phyloP scores from a whole-genome alignment of 345 rosid genomes.

The Aethionema arabicum region DNA sequence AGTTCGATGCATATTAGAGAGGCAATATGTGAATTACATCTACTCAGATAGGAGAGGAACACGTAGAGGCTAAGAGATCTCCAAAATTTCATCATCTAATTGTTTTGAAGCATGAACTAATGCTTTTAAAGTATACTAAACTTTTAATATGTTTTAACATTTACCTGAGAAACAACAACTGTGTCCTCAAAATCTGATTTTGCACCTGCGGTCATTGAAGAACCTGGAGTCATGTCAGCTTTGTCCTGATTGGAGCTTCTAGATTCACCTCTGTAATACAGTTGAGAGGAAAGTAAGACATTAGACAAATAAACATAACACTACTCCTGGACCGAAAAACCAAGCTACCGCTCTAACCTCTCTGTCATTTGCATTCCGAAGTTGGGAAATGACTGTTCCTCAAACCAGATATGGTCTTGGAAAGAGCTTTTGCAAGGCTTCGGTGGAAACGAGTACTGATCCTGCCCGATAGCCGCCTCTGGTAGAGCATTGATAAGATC shows the following conservation, averaged over 20 bases:
- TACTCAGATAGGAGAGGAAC: neutral
- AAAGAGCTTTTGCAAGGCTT: constrained; percentile 45
- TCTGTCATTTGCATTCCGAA: constrained; percentile 56
- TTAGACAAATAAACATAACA: constrained; percentile 15
- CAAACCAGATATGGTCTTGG: constrained; percentile 42
- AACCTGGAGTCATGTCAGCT: constrained; percentile 62
- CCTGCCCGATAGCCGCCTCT: constrained; percentile 39
- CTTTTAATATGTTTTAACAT: constrained; percentile 2
- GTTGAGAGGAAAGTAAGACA: constrained; percentile 14
- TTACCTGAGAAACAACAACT: constrained; percentile 57
- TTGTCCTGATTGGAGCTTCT: constrained; percentile 54
- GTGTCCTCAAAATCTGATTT: constrained; percentile 56
- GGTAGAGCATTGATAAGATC: constrained; percentile 47
- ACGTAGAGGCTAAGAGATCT: neutral
- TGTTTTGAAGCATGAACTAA: constrained; percentile 14
- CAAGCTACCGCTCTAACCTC: constrained; percentile 42
- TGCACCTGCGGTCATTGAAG: constrained; percentile 54
- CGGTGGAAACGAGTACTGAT: constrained; percentile 42
- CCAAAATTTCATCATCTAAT: constrained; percentile 7
- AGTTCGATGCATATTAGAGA: constrained; percentile 5
- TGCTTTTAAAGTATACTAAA: neutral
- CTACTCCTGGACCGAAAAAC: constrained; percentile 14
- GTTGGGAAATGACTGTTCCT: constrained; percentile 53
- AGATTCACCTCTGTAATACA: constrained; percentile 55
- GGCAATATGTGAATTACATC: constrained; percentile 13